Evolutionary conservation across 208 protist species (phyloP).

Genomic region (Naegleria fowleri): DNA sequence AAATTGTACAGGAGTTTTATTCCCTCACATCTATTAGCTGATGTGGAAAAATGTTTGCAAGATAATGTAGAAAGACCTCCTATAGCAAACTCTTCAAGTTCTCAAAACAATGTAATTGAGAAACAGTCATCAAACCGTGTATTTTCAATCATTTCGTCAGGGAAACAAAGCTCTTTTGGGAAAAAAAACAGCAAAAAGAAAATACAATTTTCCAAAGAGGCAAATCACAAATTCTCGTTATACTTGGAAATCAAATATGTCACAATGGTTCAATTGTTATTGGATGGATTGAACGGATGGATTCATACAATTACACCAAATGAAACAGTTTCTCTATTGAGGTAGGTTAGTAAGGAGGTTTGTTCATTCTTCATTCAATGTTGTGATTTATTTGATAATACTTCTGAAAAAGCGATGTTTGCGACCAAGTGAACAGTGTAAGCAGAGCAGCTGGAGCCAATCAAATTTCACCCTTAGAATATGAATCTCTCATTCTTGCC

Average conservation of each 20-base stretch:
- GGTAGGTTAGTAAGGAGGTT: too few species aligned
- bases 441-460: background rate
- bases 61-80: background rate
- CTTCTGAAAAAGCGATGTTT: background rate
- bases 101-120: background rate
- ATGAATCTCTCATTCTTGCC: background rate
- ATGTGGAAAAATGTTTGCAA: background rate
- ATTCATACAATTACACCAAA: background rate
- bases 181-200: background rate
- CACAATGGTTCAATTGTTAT: background rate
- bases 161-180: background rate
- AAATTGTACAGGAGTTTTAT: background rate
- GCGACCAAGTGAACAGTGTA: background rate
- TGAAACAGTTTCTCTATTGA: background rate
- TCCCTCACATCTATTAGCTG: background rate
- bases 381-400: too few species aligned
- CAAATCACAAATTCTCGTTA: background rate
- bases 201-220: background rate
- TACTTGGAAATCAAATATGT: background rate
- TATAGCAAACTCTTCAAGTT: too few species aligned
- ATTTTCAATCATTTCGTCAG: background rate
- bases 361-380: too few species aligned
- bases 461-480: background rate
- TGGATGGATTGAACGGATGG: background rate
- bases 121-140: background rate